A percentile compares a stretch with the other conserved stretches of the same genome.
phyloP scores from a whole-genome alignment of 495 filamentous ascomycete genomes.

The Penicillium steckii region DNA sequence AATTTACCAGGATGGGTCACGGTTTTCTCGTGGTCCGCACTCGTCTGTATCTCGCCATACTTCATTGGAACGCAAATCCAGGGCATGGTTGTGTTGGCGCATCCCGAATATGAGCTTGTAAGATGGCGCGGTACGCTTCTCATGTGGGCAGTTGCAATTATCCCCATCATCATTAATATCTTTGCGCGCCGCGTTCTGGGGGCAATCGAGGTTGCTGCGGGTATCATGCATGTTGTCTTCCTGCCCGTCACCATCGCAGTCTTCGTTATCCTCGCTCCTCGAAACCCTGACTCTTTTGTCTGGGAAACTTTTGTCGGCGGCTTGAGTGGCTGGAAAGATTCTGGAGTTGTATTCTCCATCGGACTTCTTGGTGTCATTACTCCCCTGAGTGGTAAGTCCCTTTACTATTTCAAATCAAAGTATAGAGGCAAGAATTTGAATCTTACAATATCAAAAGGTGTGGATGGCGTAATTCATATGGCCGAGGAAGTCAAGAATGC shows the following conservation, averaged over 20 bases:
- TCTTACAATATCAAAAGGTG: slow-evolving; percentile 21
- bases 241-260: slow-evolving; percentile 46
- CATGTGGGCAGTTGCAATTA: slow-evolving; percentile 41
- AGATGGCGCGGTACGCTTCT: slow-evolving; percentile 51
- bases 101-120: slow-evolving; percentile 40
- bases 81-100: slow-evolving; percentile 43
- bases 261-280: slow-evolving; percentile 42
- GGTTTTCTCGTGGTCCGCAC: slow-evolving; percentile 42
- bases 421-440: too few species aligned
- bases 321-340: slow-evolving; percentile 40
- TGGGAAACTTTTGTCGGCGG: slow-evolving; percentile 46
- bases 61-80: slow-evolving; percentile 49
- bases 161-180: slow-evolving; percentile 44
- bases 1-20: slow-evolving; percentile 28
- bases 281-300: slow-evolving; percentile 42
- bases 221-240: slow-evolving; percentile 49
- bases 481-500: slow-evolving; percentile 48
- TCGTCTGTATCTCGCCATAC: slow-evolving; percentile 47
- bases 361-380: slow-evolving; percentile 36
- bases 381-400: slow-evolving; percentile 26
- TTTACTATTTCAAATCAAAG: not conserved
- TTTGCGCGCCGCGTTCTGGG: slow-evolving; percentile 42
- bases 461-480: slow-evolving; percentile 39
- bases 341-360: slow-evolving; percentile 41
- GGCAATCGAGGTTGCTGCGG: slow-evolving; percentile 44